A percentile compares a stretch with the other conserved stretches of the same genome.
Evolutionary conservation across 2,329 filamentous ascomycete genomes (phyloP).

Genomic region (Coniella lustricola): DNA sequence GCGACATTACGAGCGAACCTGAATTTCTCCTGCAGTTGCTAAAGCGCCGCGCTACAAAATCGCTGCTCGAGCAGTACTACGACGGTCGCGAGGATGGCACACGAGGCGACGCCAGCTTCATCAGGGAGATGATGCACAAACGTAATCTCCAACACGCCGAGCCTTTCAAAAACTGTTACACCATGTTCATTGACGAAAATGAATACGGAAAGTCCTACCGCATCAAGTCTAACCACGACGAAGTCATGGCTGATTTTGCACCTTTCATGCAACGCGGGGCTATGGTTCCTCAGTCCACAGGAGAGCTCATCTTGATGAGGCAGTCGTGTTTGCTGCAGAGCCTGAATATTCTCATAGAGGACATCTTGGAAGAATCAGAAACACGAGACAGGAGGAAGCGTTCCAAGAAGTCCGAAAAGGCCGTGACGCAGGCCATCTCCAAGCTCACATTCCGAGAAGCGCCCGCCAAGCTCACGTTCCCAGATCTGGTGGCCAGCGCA

Average conservation of each 20-base stretch:
- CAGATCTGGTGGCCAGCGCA: slow-evolving; percentile 25
- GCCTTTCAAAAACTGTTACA: slow-evolving; percentile 26
- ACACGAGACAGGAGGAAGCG: slow-evolving; percentile 20
- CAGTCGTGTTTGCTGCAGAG: slow-evolving; percentile 30
- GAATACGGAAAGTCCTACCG: too few species aligned
- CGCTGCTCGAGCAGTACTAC: slow-evolving; percentile 16
- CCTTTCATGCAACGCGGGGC: slow-evolving; percentile 19
- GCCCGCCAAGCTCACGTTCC: slow-evolving; percentile 24
- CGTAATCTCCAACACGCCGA: slow-evolving; percentile 25
- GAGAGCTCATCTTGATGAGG: slow-evolving; percentile 32
- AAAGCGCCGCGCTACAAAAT: slow-evolving; percentile 15
- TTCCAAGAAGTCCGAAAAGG: slow-evolving; percentile 26
- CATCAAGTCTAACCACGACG: slow-evolving; percentile 4
- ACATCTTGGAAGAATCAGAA: slow-evolving; percentile 33
- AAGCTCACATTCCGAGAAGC: slow-evolving; percentile 25
- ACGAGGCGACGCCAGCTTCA: not conserved
- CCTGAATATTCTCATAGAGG: slow-evolving; percentile 35
- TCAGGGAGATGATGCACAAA: slow-evolving; percentile 20
- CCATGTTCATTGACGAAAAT: slow-evolving; percentile 35
- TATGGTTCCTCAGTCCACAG: slow-evolving; percentile 23
- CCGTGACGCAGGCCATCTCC: slow-evolving; percentile 24
- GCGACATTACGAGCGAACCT: slow-evolving; percentile 29
- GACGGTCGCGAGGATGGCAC: not conserved
- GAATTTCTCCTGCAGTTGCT: slow-evolving; percentile 22
- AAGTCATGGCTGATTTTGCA: slow-evolving; percentile 20